Base-by-base conservation (phyloP, 805 yeast species). In the Debaryomyces maramus region DNA sequence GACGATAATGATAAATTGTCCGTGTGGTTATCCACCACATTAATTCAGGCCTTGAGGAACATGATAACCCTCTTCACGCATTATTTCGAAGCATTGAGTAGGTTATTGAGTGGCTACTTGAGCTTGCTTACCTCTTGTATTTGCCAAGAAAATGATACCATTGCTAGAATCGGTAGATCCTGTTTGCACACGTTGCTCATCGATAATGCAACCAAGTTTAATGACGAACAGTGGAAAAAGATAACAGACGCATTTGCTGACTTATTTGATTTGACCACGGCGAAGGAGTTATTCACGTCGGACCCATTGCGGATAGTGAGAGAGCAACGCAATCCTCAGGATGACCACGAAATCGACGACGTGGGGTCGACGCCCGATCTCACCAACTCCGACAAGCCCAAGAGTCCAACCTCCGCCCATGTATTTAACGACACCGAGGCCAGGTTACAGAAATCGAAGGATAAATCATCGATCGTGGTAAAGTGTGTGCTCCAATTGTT, bases 141-240 rank as follows among this genome's bases (percentile, higher is more conserved):
- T 36, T 88, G 96, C 52, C 99, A 93, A 61, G 97, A 90, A 52
- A 91, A 93, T 59, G 99, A 93, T 55, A 90, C 98, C 0, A 89
- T 95, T 52, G 95, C 97, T 0, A 76, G 96, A 52, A 91, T 91
- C 48, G 99, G 99, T 23, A 78, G 95, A 54, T 80, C 91, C 6
- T 90, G 99, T 59, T 72, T 93, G 43, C 84, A 85, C 50, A 85
- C 83, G 48, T 70, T 93, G 45, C 75, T 93, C 41, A 64, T 82
- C n/a, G 85, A 85, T 47, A 95, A 93, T 56, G 77, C 82, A 48
- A 51, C 62, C 6, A 80, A 79, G 52, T 88, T 93, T 55, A 58
- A 63, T 15, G 72, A 65, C 8, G 65, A 65, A 5, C 91, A 95
- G 51, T 93, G 99, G 99, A 65, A 65, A 8, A 68, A 78, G 53